Base-by-base conservation (phyloP, 176 grass and related monocot genomes). In the Dendrocalamus sinicus region DNA sequence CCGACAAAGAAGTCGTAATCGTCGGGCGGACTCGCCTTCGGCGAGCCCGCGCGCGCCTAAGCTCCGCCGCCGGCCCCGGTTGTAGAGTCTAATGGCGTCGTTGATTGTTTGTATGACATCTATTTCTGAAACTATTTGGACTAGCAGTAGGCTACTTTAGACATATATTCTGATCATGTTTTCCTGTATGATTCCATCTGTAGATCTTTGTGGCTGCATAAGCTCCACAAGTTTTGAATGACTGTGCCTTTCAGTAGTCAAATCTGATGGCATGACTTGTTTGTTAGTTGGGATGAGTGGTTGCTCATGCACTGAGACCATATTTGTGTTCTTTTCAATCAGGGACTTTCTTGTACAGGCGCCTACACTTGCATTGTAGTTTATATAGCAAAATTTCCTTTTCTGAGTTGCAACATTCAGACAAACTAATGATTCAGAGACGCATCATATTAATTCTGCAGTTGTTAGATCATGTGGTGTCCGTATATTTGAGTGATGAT, bases 191-290 rank as follows among this genome's bases (percentile, higher is more conserved):
- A 48, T 48, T 66, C 44, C 40, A 12, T 30, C 60, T 47, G 60
- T 45, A 66, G 37, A 79, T 32, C 23, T 11, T 48, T 51, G 80
- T 83, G 67, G 66, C 39, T 45, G 37, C 52, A 59, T 72, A 72
- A 60, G 68, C 39, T 83, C 68, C 81, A 83, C 67, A 83, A 61
- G 40, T 72, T 83, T 12, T 71, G 68, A 61, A 73, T 61, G 53
- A 72, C 47, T 73, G 68, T 5, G 14, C 53, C 51, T 73, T 83
- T 45, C 40, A 20, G 35, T 73, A 28, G 32, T 62, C 23, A 28
- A 73, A 73, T 73, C 59, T 7, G 50, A 57, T 76, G 50, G 51
- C 13, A n/a, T 57, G 3, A 5, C 50, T 19, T 57, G 73, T 57
- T 39, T 76, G 51, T 75, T 53, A 12, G 48, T 75, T 54, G 72